Base-by-base conservation (phyloP, 306 rosid genomes). In the Dalbergia oliveri region DNA sequence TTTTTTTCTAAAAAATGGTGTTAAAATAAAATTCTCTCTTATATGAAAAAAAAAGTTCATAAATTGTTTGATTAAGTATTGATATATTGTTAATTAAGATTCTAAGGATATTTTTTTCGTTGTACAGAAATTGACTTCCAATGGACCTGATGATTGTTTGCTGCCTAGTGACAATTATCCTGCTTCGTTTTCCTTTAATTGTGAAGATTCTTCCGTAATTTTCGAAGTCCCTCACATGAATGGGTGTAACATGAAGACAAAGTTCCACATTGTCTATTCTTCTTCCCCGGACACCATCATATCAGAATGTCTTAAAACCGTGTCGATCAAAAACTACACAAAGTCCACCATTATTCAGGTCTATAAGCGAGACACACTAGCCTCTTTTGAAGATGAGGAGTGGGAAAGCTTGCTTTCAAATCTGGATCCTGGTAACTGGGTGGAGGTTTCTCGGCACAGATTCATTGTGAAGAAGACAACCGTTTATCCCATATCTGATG, bases 141-240 rank as follows among this genome's bases (percentile, higher is more conserved):
- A 10, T 53, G 74, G 6, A 9, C 2, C 10, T 8, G 61, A 12
- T 47, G 65, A 18, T 50, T n/a, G 64, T 9, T 56, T 14, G 63
- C 37, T 81, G 8, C 81, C 77, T 0, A 5, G 72, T 35, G 72
- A 81, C 34, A 57, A 37, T 35, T 73, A 56, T 68, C 84, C 84
- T 8, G 0, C 56, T 49, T 75, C 77, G 85, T 69, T 70, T 50
- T 33, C 70, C 23, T 77, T 77, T 14, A 19, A 44, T 15, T 6
- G 18, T 0, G 7, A 77, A 64, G 79, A 70, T 13, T 56, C 56
- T 63, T 76, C 75, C 4, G 69, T 82, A 41, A 33, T 1, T 54
- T 77, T 77, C 15, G 35, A 62, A 44, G 73, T 77, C 56, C n/a
- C 86, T 33, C 56, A 43, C 44, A 64, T 71, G 54, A 35, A 53